A percentile compares a stretch with the other conserved stretches of the same genome.
phyloP scores from a whole-genome alignment of 2,329 filamentous ascomycete species.

The Catunica adiposa region DNA sequence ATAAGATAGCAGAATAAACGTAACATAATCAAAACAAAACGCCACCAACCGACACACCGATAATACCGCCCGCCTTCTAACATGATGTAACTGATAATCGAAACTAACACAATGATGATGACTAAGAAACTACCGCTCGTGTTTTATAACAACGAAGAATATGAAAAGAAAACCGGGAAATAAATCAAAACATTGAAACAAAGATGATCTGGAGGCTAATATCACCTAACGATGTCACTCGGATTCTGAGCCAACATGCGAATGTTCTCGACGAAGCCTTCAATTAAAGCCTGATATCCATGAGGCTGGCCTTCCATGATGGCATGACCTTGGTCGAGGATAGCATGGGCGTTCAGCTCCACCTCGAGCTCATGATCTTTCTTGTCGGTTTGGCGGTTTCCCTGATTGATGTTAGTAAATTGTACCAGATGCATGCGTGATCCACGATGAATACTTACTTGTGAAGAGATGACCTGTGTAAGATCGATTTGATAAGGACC shows the following conservation, averaged over 20 bases:
- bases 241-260: conserved; percentile 37
- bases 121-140: too few relatives aligned
- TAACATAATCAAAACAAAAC: conserved; percentile 4
- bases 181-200: not conserved
- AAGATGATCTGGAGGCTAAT: not conserved
- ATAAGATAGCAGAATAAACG: not conserved
- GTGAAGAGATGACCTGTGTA: conserved; percentile 59
- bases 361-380: conserved; percentile 73
- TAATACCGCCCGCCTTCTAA: not conserved
- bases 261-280: conserved; percentile 60
- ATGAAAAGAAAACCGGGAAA: not conserved
- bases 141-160: not conserved
- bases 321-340: conserved; percentile 48
- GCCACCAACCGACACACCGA: not conserved
- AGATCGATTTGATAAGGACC: conserved; percentile 79
- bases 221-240: conserved; percentile 19
- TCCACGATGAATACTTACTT: conserved; percentile 21
- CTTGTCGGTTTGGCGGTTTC: conserved; percentile 24
- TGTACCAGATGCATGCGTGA: not conserved
- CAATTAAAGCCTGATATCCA: conserved; percentile 50
- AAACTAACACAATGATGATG: not conserved
- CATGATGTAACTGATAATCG: not conserved
- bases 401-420: conserved; percentile 19
- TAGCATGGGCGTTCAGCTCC: conserved; percentile 47
- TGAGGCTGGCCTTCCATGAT: conserved; percentile 34